A percentile compares a stretch with the other conserved stretches of the same genome.
Conservation (phyloP, 495 filamentous ascomycete genomes). For the Cercophora scortea region DNA sequence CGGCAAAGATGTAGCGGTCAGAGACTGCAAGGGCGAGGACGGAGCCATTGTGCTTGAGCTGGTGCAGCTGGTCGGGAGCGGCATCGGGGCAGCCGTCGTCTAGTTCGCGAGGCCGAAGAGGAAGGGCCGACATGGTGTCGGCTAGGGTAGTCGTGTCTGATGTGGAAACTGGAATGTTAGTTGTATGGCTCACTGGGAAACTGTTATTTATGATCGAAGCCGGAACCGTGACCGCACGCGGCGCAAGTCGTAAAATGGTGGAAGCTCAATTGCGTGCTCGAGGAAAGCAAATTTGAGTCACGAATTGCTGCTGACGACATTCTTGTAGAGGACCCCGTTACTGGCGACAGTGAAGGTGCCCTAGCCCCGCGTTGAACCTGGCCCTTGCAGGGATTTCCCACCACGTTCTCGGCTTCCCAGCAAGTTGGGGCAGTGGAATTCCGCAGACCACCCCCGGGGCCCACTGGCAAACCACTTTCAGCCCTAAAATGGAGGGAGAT, state of each 20-base stretch:
- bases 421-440: not conserved
- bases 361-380: slow-evolving; percentile 10
- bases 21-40: slow-evolving; percentile 65
- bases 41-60: slow-evolving; percentile 61
- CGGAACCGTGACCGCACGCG: not conserved
- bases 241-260: not conserved
- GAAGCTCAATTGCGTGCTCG: not conserved
- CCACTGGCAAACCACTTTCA: not conserved
- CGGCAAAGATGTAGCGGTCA: slow-evolving; percentile 64
- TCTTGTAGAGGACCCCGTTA: not conserved
- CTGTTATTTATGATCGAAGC: not conserved
- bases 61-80: slow-evolving; percentile 55
- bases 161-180: too few species aligned
- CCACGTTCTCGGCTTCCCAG: not conserved
- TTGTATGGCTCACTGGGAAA: too few species aligned
- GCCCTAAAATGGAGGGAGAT: not conserved
- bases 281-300: not conserved
- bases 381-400: slow-evolving; percentile 2
- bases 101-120: slow-evolving; percentile 29
- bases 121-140: slow-evolving; percentile 27
- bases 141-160: not conserved
- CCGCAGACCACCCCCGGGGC: not conserved
- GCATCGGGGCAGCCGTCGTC: slow-evolving; percentile 31
- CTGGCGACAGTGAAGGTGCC: not conserved
- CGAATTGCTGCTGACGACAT: slow-evolving; percentile 6